Percentiles rank a stretch among this genome's conserved stretches.
Conservation (phyloP, 352 stramenopile genomes). For the Plasmopara viticola region DNA sequence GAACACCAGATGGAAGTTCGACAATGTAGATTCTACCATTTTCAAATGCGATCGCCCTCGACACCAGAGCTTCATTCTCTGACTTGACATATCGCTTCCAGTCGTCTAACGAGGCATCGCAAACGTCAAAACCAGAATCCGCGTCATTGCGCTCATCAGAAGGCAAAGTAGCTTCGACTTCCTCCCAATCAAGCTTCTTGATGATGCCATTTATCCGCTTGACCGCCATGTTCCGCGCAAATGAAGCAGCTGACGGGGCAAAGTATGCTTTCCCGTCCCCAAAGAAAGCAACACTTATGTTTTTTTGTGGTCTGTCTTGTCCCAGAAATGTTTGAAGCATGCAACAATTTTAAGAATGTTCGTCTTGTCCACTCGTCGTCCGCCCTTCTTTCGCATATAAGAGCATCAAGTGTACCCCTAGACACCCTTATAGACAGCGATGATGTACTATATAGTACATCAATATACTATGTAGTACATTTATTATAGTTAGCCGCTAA, state of each 20-base stretch:
- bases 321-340: neutral
- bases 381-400: neutral
- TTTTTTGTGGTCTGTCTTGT: neutral
- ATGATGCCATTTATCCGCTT: neutral
- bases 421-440: neutral
- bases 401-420: neutral
- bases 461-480: no score
- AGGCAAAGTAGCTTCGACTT: neutral
- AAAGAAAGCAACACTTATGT: neutral
- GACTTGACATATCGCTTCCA: neutral
- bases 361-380: neutral
- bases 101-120: neutral
- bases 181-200: neutral
- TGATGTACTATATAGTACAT: no score
- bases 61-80: neutral
- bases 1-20: neutral
- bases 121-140: neutral
- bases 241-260: neutral
- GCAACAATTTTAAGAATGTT: no score
- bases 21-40: conserved; percentile 1
- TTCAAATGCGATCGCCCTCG: neutral
- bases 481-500: no score
- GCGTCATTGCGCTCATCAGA: neutral
- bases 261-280: neutral
- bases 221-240: conserved; percentile 2